A percentile compares a stretch with the other conserved stretches of the same genome.
Evolutionary conservation across 768 basidiomycete species (phyloP).

Genomic region (Termitomyces sp.): DNA sequence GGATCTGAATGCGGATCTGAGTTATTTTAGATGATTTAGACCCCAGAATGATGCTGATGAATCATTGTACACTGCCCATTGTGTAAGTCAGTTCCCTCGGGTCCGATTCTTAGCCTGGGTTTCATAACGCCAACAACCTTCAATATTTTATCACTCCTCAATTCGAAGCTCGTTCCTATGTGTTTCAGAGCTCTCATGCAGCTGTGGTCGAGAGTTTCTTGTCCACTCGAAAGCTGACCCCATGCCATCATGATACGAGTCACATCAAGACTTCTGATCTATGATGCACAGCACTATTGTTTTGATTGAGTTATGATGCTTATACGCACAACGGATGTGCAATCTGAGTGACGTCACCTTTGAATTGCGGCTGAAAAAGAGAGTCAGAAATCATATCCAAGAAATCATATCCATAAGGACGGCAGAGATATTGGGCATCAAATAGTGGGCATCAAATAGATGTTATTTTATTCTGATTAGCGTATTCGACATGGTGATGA

Average conservation of each 20-base stretch:
- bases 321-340: too few species aligned
- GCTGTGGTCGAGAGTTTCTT: background rate
- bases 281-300: background rate
- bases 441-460: too few species aligned
- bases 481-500: background rate
- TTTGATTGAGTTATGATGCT: constrained; percentile 3
- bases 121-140: background rate
- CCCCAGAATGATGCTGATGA: background rate
- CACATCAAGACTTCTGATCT: background rate
- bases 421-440: too few species aligned
- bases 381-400: too few species aligned
- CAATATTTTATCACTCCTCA: background rate
- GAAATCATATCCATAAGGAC: too few species aligned
- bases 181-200: background rate
- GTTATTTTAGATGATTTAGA: background rate
- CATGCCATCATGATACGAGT: background rate
- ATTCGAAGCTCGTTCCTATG: background rate
- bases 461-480: background rate
- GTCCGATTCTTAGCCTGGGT: background rate
- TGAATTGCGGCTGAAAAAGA: too few species aligned
- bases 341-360: background rate
- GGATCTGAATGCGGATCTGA: background rate
- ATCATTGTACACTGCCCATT: background rate
- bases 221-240: background rate
- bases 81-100: too few species aligned